Conservation (phyloP, 768 basidiomycete species). For the Trametes cubensis region DNA sequence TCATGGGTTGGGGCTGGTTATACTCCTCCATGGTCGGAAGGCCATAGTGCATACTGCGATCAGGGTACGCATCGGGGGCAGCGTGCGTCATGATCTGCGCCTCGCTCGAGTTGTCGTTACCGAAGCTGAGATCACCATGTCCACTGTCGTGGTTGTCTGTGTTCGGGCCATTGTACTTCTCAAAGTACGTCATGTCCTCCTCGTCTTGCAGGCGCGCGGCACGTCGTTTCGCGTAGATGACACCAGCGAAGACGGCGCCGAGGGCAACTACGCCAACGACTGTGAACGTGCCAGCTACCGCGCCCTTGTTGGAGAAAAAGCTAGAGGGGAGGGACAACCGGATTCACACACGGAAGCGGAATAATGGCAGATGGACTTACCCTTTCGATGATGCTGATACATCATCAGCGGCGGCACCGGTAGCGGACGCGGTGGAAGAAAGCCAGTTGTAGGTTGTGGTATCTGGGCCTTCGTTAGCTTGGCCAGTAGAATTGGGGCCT, state of each 20-base stretch:
- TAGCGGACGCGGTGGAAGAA: slow-evolving; percentile 14
- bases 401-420: slow-evolving; percentile 9
- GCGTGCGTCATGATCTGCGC: slow-evolving; percentile 24
- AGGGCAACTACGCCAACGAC: slow-evolving; percentile 42
- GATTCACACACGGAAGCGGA: not conserved
- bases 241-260: slow-evolving; percentile 35
- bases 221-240: slow-evolving; percentile 37
- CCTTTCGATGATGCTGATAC: slow-evolving; percentile 21
- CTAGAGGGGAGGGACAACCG: slow-evolving; percentile 29
- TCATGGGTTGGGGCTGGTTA: slow-evolving; percentile 29
- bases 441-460: slow-evolving; percentile 18
- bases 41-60: slow-evolving; percentile 34
- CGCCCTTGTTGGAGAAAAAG: slow-evolving; percentile 50
- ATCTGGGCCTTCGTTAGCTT: slow-evolving; percentile 5
- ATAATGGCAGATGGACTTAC: slow-evolving; percentile 11
- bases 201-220: slow-evolving; percentile 31
- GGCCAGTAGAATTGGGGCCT: slow-evolving; percentile 8
- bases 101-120: slow-evolving; percentile 14
- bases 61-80: slow-evolving; percentile 29
- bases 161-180: slow-evolving; percentile 29
- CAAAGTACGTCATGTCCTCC: slow-evolving; percentile 35
- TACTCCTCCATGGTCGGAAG: slow-evolving; percentile 26
- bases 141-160: slow-evolving; percentile 5
- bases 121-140: slow-evolving; percentile 11
- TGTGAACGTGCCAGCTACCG: slow-evolving; percentile 50